These are phyloP conservation scores for Actinidia polygama DNA, from an alignment of 179 eudicot genomes.

Conservation along the genomic window DNA sequence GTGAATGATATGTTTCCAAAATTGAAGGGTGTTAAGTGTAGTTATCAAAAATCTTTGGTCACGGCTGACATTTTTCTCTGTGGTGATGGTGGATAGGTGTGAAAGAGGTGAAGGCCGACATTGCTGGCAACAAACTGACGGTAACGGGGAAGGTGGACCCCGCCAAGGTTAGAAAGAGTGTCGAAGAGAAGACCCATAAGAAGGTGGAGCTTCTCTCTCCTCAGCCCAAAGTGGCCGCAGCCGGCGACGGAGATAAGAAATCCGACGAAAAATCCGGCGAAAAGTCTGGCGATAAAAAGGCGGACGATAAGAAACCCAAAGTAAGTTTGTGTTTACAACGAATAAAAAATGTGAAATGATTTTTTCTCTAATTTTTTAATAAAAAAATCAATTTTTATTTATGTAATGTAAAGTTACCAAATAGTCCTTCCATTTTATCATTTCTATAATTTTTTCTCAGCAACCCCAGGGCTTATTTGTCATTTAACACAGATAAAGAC, in stretches of 20 bases:
- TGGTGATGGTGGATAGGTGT: slow-evolving; percentile 41
- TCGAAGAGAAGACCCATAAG: slow-evolving; percentile 64
- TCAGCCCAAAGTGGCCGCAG: slow-evolving; percentile 47
- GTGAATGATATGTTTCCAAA: too few species aligned
- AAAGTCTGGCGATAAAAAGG: slow-evolving; percentile 44
- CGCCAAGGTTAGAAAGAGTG: slow-evolving; percentile 42
- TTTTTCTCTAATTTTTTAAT: too few species aligned
- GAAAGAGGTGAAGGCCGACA: slow-evolving; percentile 48
- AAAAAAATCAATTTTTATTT: too few species aligned
- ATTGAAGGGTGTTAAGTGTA: too few species aligned
- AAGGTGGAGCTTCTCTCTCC: slow-evolving; percentile 72
- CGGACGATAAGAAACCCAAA: slow-evolving; percentile 54
- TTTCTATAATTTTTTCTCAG: too few species aligned
- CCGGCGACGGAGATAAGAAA: slow-evolving; percentile 39
- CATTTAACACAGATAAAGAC: too few species aligned
- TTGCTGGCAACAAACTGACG: slow-evolving; percentile 49
- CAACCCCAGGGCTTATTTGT: too few species aligned
- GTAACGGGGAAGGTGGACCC: slow-evolving; percentile 83
- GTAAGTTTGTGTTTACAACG: neutral
- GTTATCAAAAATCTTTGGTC: neutral
- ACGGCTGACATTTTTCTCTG: neutral
- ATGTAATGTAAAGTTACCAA: too few species aligned
- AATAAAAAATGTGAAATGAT: too few species aligned
- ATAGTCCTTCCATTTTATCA: too few species aligned
- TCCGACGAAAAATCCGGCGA: slow-evolving; percentile 47